Evolutionary conservation across 352 stramenopile species (phyloP), one percentile per base, ranked within the genome.

Genomic region (Thalassiosira livingstoniorum): DNA sequence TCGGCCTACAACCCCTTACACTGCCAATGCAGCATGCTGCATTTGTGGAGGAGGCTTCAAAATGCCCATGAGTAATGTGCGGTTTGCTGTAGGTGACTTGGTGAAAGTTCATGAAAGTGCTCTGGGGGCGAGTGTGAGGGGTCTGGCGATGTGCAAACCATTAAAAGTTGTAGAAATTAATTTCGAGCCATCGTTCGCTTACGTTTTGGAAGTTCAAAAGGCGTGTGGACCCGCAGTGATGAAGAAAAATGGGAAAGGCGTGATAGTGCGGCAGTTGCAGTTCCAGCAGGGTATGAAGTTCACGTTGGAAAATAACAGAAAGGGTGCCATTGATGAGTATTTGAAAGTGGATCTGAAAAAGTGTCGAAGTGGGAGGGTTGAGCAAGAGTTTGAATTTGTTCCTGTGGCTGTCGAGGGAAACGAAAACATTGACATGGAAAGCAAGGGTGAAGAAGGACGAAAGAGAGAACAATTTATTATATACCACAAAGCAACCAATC

Each of bases 261-360:
- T 58, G 0, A 29, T 54, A 4, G 18, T 63, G 7, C 11, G 37
- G 2, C 47, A 43, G 45, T 53, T 66, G 27, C 32, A 78, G 51
- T 78, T 67, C 43, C 55, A 58, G 13, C 4, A n/a, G 11, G 69
- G 69, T 4, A 11, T 32, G 11, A 34, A 27, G 37, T 34, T 85
- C 4, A 1, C 7, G 4, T 11, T 85, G 0, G 27, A 66, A 10
- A 70, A 18, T 0, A 71, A 85, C 72, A 53, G 78, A 42, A 45
- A 45, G 7, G 18, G 10, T 32, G 25, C 66, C 0, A 78, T 85
- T 35, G 18, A 72, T 1, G 75, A 62, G 43, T 4, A 72, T 66
- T n/a, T 47, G 47, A 75, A 42, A 13, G 78, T 85, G 4, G 71
- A 85, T 37, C 74, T 85, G 37, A 74, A 63, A 53, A 85, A 85